These are phyloP conservation scores for Stachybotrys chartarum DNA, from an alignment of 2,329 filamentous ascomycete genomes.

Conservation along the genomic window DNA sequence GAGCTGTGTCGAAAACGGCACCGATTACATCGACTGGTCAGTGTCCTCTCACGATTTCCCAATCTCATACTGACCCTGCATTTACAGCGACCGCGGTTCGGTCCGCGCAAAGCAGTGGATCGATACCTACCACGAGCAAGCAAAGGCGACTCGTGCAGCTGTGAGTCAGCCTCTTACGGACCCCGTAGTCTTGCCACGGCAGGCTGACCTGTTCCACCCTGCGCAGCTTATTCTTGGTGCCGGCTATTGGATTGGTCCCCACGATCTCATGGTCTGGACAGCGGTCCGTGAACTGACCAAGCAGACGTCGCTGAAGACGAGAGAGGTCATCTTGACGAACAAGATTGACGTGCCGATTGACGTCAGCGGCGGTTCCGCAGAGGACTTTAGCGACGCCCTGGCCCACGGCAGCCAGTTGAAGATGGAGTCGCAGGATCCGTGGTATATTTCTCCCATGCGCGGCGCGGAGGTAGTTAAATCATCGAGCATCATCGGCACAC, in stretches of 20 bases:
- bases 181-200: background rate
- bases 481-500: background rate
- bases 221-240: background rate
- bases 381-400: background rate
- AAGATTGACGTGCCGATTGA: background rate
- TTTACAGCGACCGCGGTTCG: background rate
- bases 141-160: background rate
- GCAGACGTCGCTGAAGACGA: background rate
- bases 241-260: background rate
- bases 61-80: background rate
- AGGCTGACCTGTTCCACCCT: background rate
- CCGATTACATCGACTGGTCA: conserved; percentile 14
- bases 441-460: background rate
- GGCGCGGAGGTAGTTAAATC: background rate
- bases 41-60: background rate
- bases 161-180: background rate
- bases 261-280: background rate
- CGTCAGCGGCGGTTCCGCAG: background rate
- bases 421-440: background rate
- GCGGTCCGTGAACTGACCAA: background rate
- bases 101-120: background rate
- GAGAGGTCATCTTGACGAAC: background rate
- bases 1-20: conserved; percentile 12
- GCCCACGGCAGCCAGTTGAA: background rate
- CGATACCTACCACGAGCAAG: background rate